phyloP scores from a whole-genome alignment of 2,329 filamentous ascomycete genomes.

The Epichloe amarillans region DNA sequence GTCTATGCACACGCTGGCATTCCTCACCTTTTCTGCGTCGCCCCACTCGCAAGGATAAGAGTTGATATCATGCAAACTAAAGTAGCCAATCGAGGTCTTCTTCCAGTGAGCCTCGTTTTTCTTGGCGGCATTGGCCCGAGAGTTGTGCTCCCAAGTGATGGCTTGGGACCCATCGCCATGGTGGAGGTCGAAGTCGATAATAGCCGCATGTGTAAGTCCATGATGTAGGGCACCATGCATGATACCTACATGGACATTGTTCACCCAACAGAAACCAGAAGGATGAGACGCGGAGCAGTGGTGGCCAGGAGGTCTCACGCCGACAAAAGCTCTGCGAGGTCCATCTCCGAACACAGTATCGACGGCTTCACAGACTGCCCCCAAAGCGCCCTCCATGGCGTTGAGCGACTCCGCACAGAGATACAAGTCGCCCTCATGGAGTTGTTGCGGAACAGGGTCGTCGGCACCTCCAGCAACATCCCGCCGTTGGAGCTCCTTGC shows the following conservation, averaged over 20 bases:
- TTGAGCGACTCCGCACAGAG: constrained; percentile 74
- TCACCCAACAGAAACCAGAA: constrained; percentile 96
- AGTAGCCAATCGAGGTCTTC: constrained; percentile 84
- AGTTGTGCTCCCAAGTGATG: constrained; percentile 85
- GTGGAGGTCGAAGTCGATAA: constrained; percentile 83
- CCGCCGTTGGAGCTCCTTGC: constrained; percentile 64
- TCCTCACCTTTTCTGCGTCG: constrained; percentile 86
- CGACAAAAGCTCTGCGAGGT: constrained; percentile 74
- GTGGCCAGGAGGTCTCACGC: constrained; percentile 83
- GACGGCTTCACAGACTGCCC: constrained; percentile 85
- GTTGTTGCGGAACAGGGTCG: constrained; percentile 33
- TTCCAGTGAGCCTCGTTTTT: constrained; percentile 67
- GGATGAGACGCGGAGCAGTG: constrained; percentile 84
- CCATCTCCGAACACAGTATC: constrained; percentile 62
- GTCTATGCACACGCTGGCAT: constrained; percentile 87
- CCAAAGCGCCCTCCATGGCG: constrained; percentile 81
- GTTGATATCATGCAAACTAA: constrained; percentile 95
- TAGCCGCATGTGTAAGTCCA: constrained; percentile 83
- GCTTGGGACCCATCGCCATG: constrained; percentile 93
- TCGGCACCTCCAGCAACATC: constrained; percentile 42
- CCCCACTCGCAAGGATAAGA: constrained; percentile 93
- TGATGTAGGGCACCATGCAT: constrained; percentile 76
- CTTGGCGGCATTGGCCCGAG: constrained; percentile 43
- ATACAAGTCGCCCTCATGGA: constrained; percentile 87
- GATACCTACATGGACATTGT: constrained; percentile 95